Evolutionary conservation across 1,284 basidiomycete genomes (phyloP), one percentile per base, ranked within the genome.

Genomic region (Microbotryum scabiosae): DNA sequence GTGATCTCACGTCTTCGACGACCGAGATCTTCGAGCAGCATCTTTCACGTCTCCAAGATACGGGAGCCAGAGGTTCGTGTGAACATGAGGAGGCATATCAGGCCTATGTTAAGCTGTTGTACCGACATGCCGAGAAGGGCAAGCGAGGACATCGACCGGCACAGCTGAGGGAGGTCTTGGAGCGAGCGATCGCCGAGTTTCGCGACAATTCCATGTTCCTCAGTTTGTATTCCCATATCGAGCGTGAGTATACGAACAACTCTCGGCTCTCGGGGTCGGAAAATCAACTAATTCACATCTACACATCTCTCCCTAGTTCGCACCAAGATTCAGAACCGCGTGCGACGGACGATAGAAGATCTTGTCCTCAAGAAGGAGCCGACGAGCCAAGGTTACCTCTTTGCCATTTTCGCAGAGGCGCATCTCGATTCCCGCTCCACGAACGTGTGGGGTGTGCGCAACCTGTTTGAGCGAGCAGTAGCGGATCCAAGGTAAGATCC

Each of bases 161-260:
- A 1, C 68, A 85, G 26, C 75, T 90, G 41, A 79, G 87, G 30
- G 79, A 82, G 41, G 77, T 85, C 36, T 80, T 82, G 20, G 79
- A 81, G 61, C 71, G 72, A 23, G 85, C 84, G 0, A 74, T 88
- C 46, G 76, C 79, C 51, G 68, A 73, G 57, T 88, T 85, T 73
- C 84, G 85, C 2, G 82, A 79, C 73, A 90, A 90, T 73, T 86
- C 85, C 2, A 76, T 86, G 25, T 78, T 90, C 51, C 71, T 90
- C n/a, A 84, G 82, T 4, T 75, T 90, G 65, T 88, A 89, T 72
- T 75, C 90, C 62, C 86, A 89, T 73, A 82, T 81, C 46, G 85
- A 90, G 76, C 84, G 83, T 65, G 85, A 86, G 3, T 82, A 85
- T 16, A 12, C 16, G 36, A 41, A 16, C 36, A 32, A 32, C 5